Conservation (phyloP, 1,284 basidiomycete species). For the Malassezia obtusa region DNA sequence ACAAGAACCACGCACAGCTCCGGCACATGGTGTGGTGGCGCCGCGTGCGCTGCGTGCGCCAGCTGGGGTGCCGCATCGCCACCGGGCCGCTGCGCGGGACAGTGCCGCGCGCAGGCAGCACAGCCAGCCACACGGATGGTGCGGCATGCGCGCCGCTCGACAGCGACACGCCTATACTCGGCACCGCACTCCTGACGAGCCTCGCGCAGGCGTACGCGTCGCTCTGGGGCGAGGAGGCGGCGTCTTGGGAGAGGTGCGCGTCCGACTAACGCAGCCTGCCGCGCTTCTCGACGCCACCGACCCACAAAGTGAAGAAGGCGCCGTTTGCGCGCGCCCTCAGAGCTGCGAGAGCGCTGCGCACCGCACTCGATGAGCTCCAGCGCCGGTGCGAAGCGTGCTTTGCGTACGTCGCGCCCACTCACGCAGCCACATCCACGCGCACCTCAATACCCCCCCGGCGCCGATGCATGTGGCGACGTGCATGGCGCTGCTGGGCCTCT, state of each 20-base stretch:
- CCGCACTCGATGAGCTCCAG: not conserved
- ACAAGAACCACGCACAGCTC: conserved; percentile 11
- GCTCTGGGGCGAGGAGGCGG: conserved; percentile 1
- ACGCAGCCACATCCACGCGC: not conserved
- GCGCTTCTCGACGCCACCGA: conserved; percentile 3
- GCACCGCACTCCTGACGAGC: not conserved
- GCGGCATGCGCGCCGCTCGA: not conserved
- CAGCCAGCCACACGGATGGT: no score
- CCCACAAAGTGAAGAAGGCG: not conserved
- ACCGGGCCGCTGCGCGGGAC: conserved; percentile 5
- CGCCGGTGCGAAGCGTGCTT: conserved; percentile 4
- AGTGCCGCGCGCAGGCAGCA: conserved; percentile 3
- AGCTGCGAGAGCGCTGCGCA: not conserved
- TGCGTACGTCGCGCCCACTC: not conserved
- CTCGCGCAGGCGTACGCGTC: conserved; percentile 7
- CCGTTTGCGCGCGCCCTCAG: not conserved
- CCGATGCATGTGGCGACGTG: conserved; percentile 14
- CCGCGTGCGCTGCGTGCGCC: conserved; percentile 7
- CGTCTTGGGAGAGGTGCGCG: conserved; percentile 2
- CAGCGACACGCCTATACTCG: not conserved
- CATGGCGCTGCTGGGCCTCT: conserved; percentile 5
- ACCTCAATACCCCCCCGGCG: conserved; percentile 11
- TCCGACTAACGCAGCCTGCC: conserved; percentile 2
- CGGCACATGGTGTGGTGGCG: conserved; percentile 18
- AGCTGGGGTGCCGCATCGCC: not conserved